These are phyloP conservation scores for Aristolochia californica DNA, from an alignment of 164 flowering plant genomes.

Conservation along the genomic window DNA sequence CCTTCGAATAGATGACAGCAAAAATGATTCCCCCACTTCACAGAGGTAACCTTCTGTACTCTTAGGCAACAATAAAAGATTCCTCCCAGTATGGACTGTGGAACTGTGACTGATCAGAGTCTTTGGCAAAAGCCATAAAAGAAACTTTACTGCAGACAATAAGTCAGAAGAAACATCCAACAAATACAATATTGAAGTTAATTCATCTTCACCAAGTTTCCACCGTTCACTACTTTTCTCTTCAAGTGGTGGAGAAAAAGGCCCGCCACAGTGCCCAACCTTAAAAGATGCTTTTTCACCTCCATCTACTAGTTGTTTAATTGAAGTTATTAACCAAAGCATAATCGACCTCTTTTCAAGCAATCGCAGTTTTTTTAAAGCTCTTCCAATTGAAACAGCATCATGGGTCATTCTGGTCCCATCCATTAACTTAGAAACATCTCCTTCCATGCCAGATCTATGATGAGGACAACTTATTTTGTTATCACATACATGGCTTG, in stretches of 20 bases:
- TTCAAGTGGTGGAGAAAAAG: constrained; percentile 35
- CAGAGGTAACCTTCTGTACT: constrained; percentile 54
- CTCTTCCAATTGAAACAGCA: constrained; percentile 59
- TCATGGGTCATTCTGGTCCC: constrained; percentile 25
- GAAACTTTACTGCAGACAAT: constrained; percentile 55
- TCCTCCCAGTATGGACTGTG: constrained; percentile 51
- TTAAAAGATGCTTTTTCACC: constrained; percentile 40
- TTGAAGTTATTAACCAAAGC: constrained; percentile 52
- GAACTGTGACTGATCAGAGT: constrained; percentile 34
- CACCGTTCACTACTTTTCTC: constrained; percentile 42
- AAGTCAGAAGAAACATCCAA: constrained; percentile 71
- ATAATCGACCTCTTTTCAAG: constrained; percentile 52
- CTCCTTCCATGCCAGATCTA: constrained; percentile 48
- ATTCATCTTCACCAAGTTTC: constrained; percentile 91
- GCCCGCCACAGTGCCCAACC: constrained; percentile 43
- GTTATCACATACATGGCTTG: constrained; percentile 90
- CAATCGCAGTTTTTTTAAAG: constrained; percentile 48
- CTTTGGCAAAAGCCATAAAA: constrained; percentile 87
- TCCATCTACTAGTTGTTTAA: constrained; percentile 66
- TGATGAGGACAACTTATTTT: constrained; percentile 76
- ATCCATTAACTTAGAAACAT: constrained; percentile 38
- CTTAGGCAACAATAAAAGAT: constrained; percentile 32
- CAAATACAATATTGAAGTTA: constrained; percentile 59
- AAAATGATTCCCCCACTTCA: constrained; percentile 80
- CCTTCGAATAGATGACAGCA: constrained; percentile 79